A percentile compares a stretch with the other conserved stretches of the same genome.
These are phyloP conservation scores for Myochromella boudieri DNA, from an alignment of 768 basidiomycete species.

Conservation along the genomic window DNA sequence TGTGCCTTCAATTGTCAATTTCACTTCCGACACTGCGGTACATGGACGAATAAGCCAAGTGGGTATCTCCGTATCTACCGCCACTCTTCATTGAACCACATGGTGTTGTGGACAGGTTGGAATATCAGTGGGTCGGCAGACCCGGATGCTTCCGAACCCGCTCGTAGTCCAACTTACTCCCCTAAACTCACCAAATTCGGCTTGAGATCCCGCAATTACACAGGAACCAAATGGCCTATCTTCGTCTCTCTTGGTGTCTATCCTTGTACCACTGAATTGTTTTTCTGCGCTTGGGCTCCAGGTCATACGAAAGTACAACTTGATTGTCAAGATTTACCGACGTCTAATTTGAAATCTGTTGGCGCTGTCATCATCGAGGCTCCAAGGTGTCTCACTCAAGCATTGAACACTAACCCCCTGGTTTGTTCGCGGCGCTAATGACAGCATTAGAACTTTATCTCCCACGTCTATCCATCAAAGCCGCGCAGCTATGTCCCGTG, in stretches of 20 bases:
- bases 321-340: background rate
- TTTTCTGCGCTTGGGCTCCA: background rate
- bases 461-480: constrained; percentile 3
- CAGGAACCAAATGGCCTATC: background rate
- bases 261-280: background rate
- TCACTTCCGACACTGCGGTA: background rate
- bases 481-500: background rate
- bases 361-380: background rate
- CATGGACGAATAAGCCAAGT: too few species aligned
- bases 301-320: background rate
- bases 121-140: too few species aligned
- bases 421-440: background rate
- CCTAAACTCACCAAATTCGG: too few species aligned
- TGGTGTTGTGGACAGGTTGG: too few species aligned
- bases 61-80: too few species aligned
- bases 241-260: background rate
- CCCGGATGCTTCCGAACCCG: too few species aligned
- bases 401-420: background rate
- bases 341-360: constrained; percentile 6
- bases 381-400: background rate
- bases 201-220: background rate
- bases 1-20: background rate
- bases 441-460: constrained; percentile 1
- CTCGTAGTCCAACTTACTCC: too few species aligned
- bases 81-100: too few species aligned